A percentile compares a stretch with the other conserved stretches of the same genome.
Conservation (phyloP, 2,329 filamentous ascomycete species). For the Macrophomina tecta region DNA sequence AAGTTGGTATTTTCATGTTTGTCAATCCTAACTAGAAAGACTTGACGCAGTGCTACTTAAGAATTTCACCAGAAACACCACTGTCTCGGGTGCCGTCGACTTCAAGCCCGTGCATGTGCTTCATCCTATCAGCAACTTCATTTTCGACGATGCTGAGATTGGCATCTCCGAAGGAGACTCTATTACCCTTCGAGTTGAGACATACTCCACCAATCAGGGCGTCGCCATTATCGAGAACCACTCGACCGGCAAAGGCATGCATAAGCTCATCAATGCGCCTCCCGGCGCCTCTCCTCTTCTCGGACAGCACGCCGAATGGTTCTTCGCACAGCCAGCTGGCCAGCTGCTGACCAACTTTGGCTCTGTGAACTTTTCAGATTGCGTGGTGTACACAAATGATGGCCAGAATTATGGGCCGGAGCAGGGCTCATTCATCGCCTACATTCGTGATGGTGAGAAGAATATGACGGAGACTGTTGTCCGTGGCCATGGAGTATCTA, state of each 20-base stretch:
- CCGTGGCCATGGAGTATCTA: background rate
- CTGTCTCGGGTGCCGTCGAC: too few relatives aligned
- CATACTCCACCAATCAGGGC: slow-evolving; percentile 51
- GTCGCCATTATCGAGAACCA: slow-evolving; percentile 59
- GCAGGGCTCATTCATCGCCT: background rate
- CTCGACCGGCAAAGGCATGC: slow-evolving; percentile 58
- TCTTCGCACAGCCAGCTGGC: slow-evolving; percentile 26
- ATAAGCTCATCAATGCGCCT: slow-evolving; percentile 54
- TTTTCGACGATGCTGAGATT: slow-evolving; percentile 53
- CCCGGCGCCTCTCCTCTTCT: background rate
- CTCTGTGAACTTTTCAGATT: slow-evolving; percentile 22
- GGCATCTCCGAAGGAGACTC: slow-evolving; percentile 46
- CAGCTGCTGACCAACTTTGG: slow-evolving; percentile 27
- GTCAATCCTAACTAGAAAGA: background rate
- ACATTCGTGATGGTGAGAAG: background rate
- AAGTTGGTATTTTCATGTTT: background rate
- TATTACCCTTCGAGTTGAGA: slow-evolving; percentile 48
- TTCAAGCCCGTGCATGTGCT: background rate
- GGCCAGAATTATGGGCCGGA: slow-evolving; percentile 30
- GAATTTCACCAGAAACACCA: background rate
- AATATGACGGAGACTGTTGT: background rate
- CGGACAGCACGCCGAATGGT: slow-evolving; percentile 30
- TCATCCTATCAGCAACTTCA: slow-evolving; percentile 60
- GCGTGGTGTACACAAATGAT: slow-evolving; percentile 9
- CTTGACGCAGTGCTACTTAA: too few relatives aligned